Percentiles rank a stretch among this genome's conserved stretches.
phyloP scores from a whole-genome alignment of 495 filamentous ascomycete species.

The Pyronema omphalodes region DNA sequence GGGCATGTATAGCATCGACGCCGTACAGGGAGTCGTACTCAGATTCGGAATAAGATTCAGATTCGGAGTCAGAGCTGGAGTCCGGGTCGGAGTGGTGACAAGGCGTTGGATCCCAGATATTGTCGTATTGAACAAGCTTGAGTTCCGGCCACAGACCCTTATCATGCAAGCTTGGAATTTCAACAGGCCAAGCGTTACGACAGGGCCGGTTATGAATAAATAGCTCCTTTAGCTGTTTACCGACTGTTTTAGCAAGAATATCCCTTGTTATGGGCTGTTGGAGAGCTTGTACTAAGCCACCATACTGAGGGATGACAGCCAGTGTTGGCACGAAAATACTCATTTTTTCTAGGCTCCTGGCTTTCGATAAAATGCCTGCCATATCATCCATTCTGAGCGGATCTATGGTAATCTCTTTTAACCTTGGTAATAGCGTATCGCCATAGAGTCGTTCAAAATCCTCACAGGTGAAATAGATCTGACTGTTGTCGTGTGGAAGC shows the following conservation, averaged over 20 bases:
- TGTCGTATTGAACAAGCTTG: neutral
- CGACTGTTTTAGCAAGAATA: neutral
- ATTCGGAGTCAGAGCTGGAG: too few relatives aligned
- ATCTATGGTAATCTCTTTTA: neutral
- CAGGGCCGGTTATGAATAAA: neutral
- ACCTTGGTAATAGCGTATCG: neutral
- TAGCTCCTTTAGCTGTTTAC: neutral
- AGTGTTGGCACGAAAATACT: neutral
- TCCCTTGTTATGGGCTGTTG: neutral
- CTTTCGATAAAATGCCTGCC: neutral
- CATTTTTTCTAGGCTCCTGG: neutral
- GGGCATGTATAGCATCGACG: too few relatives aligned
- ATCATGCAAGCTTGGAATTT: neutral
- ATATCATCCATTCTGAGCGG: neutral
- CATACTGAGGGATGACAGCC: neutral
- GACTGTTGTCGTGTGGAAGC: neutral
- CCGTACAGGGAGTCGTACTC: too few relatives aligned
- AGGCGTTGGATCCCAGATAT: neutral
- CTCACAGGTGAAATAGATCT: neutral
- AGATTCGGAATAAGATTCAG: too few relatives aligned
- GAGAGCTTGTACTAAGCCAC: too few relatives aligned
- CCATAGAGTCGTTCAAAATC: too few relatives aligned
- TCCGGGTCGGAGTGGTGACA: neutral
- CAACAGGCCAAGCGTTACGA: neutral
- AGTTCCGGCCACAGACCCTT: neutral